Evolutionary conservation across 345 rosid species (phyloP), one percentile per base, ranked within the genome.

Genomic region (Odontarrhena argentea): DNA sequence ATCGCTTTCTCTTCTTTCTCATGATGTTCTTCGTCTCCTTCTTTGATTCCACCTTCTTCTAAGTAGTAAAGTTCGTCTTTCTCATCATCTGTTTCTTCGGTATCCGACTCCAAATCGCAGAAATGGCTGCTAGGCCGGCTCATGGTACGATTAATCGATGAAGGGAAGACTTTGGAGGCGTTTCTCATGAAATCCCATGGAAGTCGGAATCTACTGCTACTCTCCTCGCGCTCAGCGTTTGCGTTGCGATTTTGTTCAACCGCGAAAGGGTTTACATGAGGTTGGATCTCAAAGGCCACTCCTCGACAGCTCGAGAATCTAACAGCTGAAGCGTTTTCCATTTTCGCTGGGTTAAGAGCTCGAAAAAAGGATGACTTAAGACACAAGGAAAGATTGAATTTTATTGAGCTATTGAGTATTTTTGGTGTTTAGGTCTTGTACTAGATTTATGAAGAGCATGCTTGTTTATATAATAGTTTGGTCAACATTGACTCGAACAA

Each of bases 301-400:
- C 86, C 95, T 75, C 91, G 60, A 79, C 88, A 87, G 72, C 95
- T 87, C 12, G 85, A 77, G 64, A 85, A 87, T 71, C 88, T 80
- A 38, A 82, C 79, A 0, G 66, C 42, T 10, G 69, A 55, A 71
- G 83, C 75, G 11, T 53, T 51, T 43, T 80, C 74, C 82, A 82
- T 84, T 50, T 35, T 53, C 12, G 68, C 28, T 44, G 1, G 50
- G n/a, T 55, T 47, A n/a, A 0, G 47, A 64, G 8, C 36, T 1
- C 8, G n/a, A 32, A 2, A 14, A 3, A 32, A 12, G 3, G 49
- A 48, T 68, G 63, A 34, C 45, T 56, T 56, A 35, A 64, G 47
- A 32, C 3, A 48, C 51, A 63, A 63, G 63, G 56, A 50, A 41
- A 56, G 15, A 41, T 6, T 40, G 40, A 46, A 24, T 13, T 6